phyloP scores from a whole-genome alignment of 345 rosid genomes.

The Iberis pinnata region DNA sequence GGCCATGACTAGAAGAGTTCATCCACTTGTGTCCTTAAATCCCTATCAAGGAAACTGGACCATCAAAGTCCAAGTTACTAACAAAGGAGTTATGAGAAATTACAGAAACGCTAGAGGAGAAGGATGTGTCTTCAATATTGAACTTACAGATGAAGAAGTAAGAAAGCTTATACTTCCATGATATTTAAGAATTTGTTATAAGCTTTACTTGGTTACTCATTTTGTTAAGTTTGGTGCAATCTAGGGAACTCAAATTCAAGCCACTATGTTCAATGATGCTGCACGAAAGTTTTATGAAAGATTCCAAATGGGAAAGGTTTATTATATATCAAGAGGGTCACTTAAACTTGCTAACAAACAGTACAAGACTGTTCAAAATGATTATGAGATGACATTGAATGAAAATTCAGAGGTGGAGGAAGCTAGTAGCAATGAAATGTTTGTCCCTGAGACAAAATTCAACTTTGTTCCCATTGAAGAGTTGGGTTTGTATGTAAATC shows the following conservation, averaged over 20 bases:
- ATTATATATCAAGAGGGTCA: slow-evolving; percentile 72
- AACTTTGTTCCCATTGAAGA: slow-evolving; percentile 76
- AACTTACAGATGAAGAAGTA: slow-evolving; percentile 94
- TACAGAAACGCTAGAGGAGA: slow-evolving; percentile 90
- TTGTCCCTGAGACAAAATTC: slow-evolving; percentile 77
- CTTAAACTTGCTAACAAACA: slow-evolving; percentile 86
- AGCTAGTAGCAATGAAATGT: slow-evolving; percentile 54
- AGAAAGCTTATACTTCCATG: background rate
- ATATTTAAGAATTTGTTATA: background rate
- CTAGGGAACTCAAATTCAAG: slow-evolving; percentile 93
- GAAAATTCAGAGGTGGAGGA: slow-evolving; percentile 89
- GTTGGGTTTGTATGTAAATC: slow-evolving; percentile 61
- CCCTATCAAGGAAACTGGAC: slow-evolving; percentile 98
- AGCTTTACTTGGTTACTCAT: background rate
- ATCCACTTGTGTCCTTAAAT: slow-evolving; percentile 85
- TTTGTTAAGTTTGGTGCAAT: too few species aligned
- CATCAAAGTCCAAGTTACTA: slow-evolving; percentile 82
- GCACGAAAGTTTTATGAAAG: slow-evolving; percentile 76
- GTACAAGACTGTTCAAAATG: slow-evolving; percentile 83
- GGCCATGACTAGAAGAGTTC: slow-evolving; percentile 91
- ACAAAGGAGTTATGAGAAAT: slow-evolving; percentile 78
- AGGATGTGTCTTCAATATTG: slow-evolving; percentile 94
- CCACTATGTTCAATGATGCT: slow-evolving; percentile 93
- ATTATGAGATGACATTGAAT: slow-evolving; percentile 84
- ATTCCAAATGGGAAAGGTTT: slow-evolving; percentile 78